Base-by-base conservation (phyloP, 2,329 filamentous ascomycete genomes). In the Trichoderma oligosporum region DNA sequence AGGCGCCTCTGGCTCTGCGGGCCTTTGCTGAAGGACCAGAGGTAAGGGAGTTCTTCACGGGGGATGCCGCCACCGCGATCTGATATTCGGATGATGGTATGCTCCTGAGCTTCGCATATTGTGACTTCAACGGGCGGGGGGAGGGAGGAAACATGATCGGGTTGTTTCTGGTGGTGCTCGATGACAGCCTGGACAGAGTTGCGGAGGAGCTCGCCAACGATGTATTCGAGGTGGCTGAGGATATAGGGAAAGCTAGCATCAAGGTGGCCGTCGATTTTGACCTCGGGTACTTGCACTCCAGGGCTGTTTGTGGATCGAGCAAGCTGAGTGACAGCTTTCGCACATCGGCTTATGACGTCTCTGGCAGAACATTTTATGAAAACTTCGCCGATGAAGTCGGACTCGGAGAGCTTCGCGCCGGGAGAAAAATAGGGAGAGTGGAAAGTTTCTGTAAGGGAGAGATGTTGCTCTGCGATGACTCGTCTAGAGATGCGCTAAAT, bases 1-100 rank as follows among this genome's bases (percentile, higher is more conserved):
- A 97, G 80, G 4, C 91, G 84, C 60, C 84, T 82, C 63, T 87
- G 80, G 58, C 85, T 88, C 33, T 90, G 84, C 2, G 92, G 91
- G 0, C 93, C 93, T 73, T 97, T 97, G 73, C 86, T 91, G 71
- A 99, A 99, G 24, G 91, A 96, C 94, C 95, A 99, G 5, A 99
- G 80, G 69, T 95, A 88, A 0, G 93, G 92, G 20, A 97, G 76
- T 58, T 93, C 84, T 41, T 94, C 89, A 47, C 86, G 84, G 1
- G 91, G 87, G 54, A 99, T 90, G 33, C 95, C 94, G 61, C 95
- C 94, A 47, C 93, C 94, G 70, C 91, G 91, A 69, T 99, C 95
- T 0, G 92, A 97, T 41, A 99, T 90, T 39, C 94, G 85, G 71
- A 99, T 92, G 62, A 97, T 97, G 66, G 97, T 91, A 74, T 97